Conservation (phyloP, 2,329 filamentous ascomycete species). For the Xylariaceae sp. region DNA sequence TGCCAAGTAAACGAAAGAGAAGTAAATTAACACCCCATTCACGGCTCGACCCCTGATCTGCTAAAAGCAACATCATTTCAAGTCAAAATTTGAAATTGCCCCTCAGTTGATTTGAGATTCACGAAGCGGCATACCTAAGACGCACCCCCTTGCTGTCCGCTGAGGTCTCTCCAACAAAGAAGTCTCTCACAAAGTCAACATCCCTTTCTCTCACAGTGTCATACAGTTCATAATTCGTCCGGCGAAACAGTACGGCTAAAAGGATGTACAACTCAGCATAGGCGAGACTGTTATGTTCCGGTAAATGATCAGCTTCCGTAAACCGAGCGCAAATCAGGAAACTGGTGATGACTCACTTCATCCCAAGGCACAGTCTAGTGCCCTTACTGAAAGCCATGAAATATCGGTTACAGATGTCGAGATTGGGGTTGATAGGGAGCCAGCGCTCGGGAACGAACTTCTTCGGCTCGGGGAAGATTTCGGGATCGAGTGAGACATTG, state of each 20-base stretch:
- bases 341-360: conserved; percentile 13
- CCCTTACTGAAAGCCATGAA: conserved; percentile 14
- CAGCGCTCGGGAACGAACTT: conserved; percentile 17
- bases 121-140: conserved; percentile 6
- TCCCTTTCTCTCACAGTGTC: conserved; percentile 16
- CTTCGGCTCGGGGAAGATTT: conserved; percentile 12
- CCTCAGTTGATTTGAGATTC: too few relatives aligned
- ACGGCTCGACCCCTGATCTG: too few relatives aligned
- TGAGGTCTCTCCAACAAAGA: conserved; percentile 18
- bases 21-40: too few relatives aligned
- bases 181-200: conserved; percentile 17
- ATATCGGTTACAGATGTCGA: conserved; percentile 14
- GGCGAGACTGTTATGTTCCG: conserved; percentile 13
- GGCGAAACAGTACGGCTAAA: conserved; percentile 12
- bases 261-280: conserved; percentile 17
- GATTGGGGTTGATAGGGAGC: conserved; percentile 15
- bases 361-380: conserved; percentile 15
- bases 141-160: conserved; percentile 9
- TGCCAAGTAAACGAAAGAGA: too few relatives aligned
- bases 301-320: neutral
- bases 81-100: too few relatives aligned
- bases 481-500: conserved; percentile 16
- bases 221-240: conserved; percentile 9
- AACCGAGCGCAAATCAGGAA: neutral
- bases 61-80: too few relatives aligned